Base-by-base conservation (phyloP, 2,329 filamentous ascomycete genomes). In the Sphaerostilbella broomeana region DNA sequence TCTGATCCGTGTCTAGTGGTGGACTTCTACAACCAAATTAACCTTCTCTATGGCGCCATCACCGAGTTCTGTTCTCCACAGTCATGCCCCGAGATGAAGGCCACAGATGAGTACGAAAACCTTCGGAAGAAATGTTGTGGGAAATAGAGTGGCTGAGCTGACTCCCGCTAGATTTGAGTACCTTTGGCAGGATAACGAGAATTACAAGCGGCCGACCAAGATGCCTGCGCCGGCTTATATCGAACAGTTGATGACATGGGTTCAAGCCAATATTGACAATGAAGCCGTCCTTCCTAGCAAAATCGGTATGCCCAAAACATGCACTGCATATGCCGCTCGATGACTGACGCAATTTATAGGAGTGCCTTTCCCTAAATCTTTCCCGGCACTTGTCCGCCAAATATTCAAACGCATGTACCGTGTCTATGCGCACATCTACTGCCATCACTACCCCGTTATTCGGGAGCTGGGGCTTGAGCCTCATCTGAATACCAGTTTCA, bases 11-110 rank as follows among this genome's bases (percentile, higher is more conserved):
- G 8, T 15, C 17, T 51, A 95, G 89, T 98, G 70, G 92, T 98
- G 69, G 92, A 98, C 67, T 98, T 98, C 67, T 98, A 98, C 78
- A 98, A 98, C 70, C 92, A 98, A 67, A 94, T 98, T 72, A 98
- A 98, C 67, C 77, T 98, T 24, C 81, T 98, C 44, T 98, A 98
- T 62, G 94, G 94, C 44, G 92, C 92, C 50, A 98, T 98, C 60
- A 98, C 92, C 44, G 92, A 98, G 61, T 98, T 98, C 67, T 98
- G 92, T 72, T 97, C 92, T 18, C 90, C 92, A 21, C 84, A 92
- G 60, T 88, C 88, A 49, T 98, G 92, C 62, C 92, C 92, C 1
- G 92, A 97, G 68, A 98, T 98, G 92, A 98, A 98, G 67, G 92
- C 92, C n/a, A 98, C 92, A 8, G 94, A 98, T 67, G 92, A 98